Evolutionary conservation across 2,329 filamentous ascomycete genomes (phyloP).

Genomic region (Fusarium bulbicola): DNA sequence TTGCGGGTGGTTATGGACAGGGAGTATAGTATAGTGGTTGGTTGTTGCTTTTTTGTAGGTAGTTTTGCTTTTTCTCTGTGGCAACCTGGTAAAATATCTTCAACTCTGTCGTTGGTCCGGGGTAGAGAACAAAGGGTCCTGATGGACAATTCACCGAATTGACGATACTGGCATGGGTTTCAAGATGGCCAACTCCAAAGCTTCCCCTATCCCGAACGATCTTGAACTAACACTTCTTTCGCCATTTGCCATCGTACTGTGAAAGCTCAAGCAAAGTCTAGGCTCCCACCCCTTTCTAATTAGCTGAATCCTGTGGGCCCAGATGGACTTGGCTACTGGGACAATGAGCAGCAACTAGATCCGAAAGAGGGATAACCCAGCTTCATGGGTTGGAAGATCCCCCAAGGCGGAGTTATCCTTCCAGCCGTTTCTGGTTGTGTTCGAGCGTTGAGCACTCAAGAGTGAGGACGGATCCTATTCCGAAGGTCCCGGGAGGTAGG

Average conservation of each 20-base stretch:
- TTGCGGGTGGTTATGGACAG: neutral
- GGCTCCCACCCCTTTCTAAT: constrained; percentile 18
- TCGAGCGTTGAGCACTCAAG: constrained; percentile 6
- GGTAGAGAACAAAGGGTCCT: neutral
- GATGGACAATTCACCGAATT: neutral
- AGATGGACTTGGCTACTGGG: constrained; percentile 18
- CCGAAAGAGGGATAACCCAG: constrained; percentile 23
- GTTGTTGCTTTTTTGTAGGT: constrained; percentile 4
- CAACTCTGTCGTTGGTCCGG: neutral
- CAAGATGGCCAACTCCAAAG: neutral
- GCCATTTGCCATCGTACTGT: neutral
- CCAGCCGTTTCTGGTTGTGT: constrained; percentile 11
- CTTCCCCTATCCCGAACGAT: neutral
- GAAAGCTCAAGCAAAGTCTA: constrained; percentile 5
- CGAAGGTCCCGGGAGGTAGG: constrained; percentile 15
- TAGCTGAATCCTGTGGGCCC: constrained; percentile 18
- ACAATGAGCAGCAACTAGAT: constrained; percentile 9
- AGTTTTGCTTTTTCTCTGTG: constrained; percentile 6
- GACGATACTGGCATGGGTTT: neutral
- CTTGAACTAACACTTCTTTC: neutral
- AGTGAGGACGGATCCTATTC: constrained; percentile 19
- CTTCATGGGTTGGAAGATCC: constrained; percentile 16
- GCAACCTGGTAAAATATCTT: constrained; percentile 1
- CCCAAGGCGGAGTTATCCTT: constrained; percentile 18
- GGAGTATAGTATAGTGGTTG: neutral